phyloP scores from a whole-genome alignment of 208 protist genomes.

The Entamoeba dispar region DNA sequence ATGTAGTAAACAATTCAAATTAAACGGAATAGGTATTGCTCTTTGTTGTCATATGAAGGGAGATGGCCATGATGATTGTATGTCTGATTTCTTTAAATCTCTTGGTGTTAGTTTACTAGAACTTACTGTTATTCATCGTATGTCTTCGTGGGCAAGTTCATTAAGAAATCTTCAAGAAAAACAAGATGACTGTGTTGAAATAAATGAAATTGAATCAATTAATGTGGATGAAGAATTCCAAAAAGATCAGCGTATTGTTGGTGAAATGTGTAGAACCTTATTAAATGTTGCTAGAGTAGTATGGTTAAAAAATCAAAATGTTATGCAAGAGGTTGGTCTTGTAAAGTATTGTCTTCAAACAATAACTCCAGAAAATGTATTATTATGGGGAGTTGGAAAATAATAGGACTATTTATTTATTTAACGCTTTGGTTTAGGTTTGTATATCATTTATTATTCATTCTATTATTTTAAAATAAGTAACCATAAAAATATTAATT shows the following conservation, averaged over 20 bases:
- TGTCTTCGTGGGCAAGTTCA: neutral
- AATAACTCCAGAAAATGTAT: neutral
- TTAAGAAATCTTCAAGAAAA: neutral
- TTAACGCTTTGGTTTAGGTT: too few relatives aligned
- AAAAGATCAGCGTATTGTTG: neutral
- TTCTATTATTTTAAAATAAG: too few relatives aligned
- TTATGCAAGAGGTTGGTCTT: neutral
- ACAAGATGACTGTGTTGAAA: too few relatives aligned
- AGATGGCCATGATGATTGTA: neutral
- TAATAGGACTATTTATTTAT: neutral
- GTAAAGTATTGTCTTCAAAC: neutral
- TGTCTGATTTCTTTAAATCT: neutral
- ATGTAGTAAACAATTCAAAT: neutral
- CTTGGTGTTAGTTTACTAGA: neutral
- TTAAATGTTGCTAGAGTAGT: neutral
- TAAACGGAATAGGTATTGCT: neutral
- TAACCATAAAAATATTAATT: too few relatives aligned
- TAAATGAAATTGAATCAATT: too few relatives aligned
- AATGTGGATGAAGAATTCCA: neutral
- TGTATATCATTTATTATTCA: too few relatives aligned
- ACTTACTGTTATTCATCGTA: neutral
- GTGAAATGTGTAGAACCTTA: neutral
- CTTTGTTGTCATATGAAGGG: neutral
- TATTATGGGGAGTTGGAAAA: neutral
- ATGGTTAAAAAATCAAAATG: neutral